Conservation (phyloP, 1,139 yeast genomes). For the Debaryomyces singareniensis region DNA sequence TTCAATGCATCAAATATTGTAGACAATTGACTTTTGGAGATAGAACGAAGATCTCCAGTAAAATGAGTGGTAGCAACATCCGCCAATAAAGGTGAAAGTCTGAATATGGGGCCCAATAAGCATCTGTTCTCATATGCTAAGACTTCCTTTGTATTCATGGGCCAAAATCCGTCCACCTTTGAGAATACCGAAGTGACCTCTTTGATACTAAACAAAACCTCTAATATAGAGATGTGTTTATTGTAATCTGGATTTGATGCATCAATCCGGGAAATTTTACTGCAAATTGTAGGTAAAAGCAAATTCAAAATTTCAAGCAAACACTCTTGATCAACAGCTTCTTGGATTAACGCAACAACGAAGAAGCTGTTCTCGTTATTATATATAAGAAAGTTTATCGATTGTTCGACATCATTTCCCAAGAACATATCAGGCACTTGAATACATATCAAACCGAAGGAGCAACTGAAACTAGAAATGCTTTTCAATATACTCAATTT, state of each 20-base stretch:
- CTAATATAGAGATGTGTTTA: constrained; percentile 47
- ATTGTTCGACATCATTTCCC: constrained; percentile 25
- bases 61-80: constrained; percentile 38
- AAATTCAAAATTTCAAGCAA: constrained; percentile 54
- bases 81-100: constrained; percentile 63
- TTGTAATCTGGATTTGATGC: constrained; percentile 45
- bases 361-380: constrained; percentile 44
- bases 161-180: constrained; percentile 48
- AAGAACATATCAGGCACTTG: constrained; percentile 65
- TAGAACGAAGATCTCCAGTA: constrained; percentile 34
- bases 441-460: constrained; percentile 65
- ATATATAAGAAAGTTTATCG: constrained; percentile 25
- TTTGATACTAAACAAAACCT: constrained; percentile 55
- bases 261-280: constrained; percentile 21
- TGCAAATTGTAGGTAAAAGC: constrained; percentile 44
- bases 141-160: constrained; percentile 35
- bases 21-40: constrained; percentile 35
- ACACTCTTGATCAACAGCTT: constrained; percentile 62
- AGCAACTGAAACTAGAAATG: constrained; percentile 47
- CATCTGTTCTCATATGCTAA: constrained; percentile 54
- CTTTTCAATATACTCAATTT: constrained; percentile 41
- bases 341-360: constrained; percentile 48
- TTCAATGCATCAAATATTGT: constrained; percentile 51
- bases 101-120: constrained; percentile 69
- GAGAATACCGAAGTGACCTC: constrained; percentile 58